Conservation (phyloP, 2,329 filamentous ascomycete species). For the Sarocladium oryzae region DNA sequence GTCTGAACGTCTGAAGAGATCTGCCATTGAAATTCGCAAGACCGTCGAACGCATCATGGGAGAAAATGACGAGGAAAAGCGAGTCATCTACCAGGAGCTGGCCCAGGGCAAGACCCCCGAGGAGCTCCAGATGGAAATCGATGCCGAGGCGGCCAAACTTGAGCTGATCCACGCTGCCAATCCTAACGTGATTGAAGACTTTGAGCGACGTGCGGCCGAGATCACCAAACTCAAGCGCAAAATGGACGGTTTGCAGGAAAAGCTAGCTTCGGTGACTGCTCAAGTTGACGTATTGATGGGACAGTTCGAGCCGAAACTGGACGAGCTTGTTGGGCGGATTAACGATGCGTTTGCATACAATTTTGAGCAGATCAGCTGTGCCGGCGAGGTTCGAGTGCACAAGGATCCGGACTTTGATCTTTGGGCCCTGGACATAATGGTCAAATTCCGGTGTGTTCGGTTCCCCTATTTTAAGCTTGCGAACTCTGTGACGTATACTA, state of each 20-base stretch:
- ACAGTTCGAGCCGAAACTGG: constrained; percentile 78
- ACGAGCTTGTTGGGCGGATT: constrained; percentile 71
- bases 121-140: constrained; percentile 66
- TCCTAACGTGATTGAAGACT: constrained; percentile 68
- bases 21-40: constrained; percentile 22
- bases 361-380: constrained; percentile 89
- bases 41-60: constrained; percentile 31
- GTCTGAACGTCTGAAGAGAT: constrained; percentile 29
- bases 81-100: constrained; percentile 36
- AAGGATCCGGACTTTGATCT: constrained; percentile 91
- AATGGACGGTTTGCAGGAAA: constrained; percentile 47
- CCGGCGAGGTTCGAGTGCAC: constrained; percentile 80
- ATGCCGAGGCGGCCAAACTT: constrained; percentile 66
- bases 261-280: constrained; percentile 47
- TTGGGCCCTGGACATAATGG: constrained; percentile 90
- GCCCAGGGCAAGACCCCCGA: constrained; percentile 48
- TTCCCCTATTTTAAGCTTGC: not conserved
- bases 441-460: constrained; percentile 75
- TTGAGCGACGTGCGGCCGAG: constrained; percentile 61
- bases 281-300: constrained; percentile 61
- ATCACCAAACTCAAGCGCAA: constrained; percentile 58
- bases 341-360: constrained; percentile 89
- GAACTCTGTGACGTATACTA: constrained; percentile 1
- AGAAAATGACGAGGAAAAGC: constrained; percentile 31
- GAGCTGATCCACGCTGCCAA: constrained; percentile 76